Evolutionary conservation across 2,329 filamentous ascomycete genomes (phyloP), one percentile per base, ranked within the genome.

Genomic region (Penicillium palitans): DNA sequence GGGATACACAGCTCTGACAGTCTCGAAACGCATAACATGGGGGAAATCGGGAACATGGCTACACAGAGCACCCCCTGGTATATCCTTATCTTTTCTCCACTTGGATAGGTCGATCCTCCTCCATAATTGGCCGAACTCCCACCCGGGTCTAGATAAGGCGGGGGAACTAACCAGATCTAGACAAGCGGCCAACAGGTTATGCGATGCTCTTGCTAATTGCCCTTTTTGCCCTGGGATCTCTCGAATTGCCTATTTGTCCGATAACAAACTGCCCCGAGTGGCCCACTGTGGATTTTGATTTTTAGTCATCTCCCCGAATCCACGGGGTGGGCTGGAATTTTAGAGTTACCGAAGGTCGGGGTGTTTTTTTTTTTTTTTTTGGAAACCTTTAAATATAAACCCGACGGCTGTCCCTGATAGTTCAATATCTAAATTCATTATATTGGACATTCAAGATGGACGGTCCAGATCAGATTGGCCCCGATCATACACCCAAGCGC

Each of bases 391-490:
- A 48, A 48, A 58, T 59, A 52, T 41, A 55, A 44, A 33, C 15
- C 25, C 5, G 12, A 15, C 31, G 5, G n/a, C 24, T 27, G 9
- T 27, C 42, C 42, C 9, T 12, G 24, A 19, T 45, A 44, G 24
- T 44, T 44, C 24, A 27, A n/a, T 31, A 6, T 35, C n/a, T n/a
- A 37, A 3, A 19, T 49, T 25, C 35, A 35, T 24, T 48, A 37
- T 25, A 33, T 45, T 27, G 17, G 17, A 33, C 29, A 48, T 35
- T 48, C 60, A 61, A 27, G n/a, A 72, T 75, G 73, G 72, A 75
- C 57, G 72, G 71, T 21, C 72, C 73, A 13, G 78, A 80, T 60
- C 73, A 73, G 63, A 79, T 80, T 58, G 77, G 76, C 19, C 77
- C 79, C 9, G 68, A 75, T 56, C 68, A 67, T 57, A 61, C 67